These are phyloP conservation scores for Penicillium freii DNA, from an alignment of 2,329 filamentous ascomycete species.

Conservation along the genomic window DNA sequence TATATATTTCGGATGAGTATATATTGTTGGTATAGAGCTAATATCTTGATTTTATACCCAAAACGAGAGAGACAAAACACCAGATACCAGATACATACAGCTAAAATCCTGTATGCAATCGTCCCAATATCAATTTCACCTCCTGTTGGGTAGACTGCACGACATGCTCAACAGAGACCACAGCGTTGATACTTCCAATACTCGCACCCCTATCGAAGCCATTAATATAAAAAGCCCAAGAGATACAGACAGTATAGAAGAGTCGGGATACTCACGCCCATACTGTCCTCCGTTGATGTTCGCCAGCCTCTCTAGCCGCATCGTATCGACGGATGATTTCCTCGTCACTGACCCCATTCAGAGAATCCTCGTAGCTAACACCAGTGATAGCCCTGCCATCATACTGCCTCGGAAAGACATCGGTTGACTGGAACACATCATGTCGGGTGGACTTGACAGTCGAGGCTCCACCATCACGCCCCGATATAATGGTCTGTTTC, in stretches of 20 bases:
- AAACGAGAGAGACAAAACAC: neutral
- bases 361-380: constrained; percentile 15
- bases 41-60: neutral
- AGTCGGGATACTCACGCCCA: constrained; percentile 18
- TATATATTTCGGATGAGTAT: neutral
- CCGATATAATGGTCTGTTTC: constrained; percentile 44
- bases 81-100: neutral
- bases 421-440: constrained; percentile 24
- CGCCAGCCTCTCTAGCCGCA: constrained; percentile 14
- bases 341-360: constrained; percentile 14
- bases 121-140: constrained; percentile 4
- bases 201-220: constrained; percentile 12
- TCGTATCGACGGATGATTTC: constrained; percentile 21
- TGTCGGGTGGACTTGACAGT: constrained; percentile 46
- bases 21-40: too few relatives aligned
- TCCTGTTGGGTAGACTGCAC: constrained; percentile 12
- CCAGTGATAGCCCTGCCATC: constrained; percentile 21
- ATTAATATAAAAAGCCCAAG: neutral
- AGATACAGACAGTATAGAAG: neutral
- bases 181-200: constrained; percentile 17
- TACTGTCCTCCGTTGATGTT: constrained; percentile 19
- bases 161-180: constrained; percentile 15
- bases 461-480: constrained; percentile 46
- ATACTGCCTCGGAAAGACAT: constrained; percentile 22
- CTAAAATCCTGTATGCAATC: constrained; percentile 4